phyloP scores from a whole-genome alignment of 148 eudicot genomes.

The Polygonum maritimum region DNA sequence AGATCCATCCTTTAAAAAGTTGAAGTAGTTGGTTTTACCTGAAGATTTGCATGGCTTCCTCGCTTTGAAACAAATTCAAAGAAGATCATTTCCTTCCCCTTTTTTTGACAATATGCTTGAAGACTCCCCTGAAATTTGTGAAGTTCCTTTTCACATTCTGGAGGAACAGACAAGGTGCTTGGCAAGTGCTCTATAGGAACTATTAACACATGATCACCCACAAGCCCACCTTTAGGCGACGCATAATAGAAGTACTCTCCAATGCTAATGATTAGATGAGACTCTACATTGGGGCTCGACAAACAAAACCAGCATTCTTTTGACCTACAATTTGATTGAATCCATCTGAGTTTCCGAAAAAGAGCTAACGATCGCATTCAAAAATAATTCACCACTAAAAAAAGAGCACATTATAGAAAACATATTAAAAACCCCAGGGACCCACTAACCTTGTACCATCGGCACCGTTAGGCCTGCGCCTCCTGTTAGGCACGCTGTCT shows the following conservation, averaged over 20 bases:
- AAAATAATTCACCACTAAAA: neutral
- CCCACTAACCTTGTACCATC: slow-evolving; percentile 44
- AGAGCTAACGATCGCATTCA: neutral
- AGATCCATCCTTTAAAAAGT: neutral
- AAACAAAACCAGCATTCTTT: slow-evolving; percentile 98
- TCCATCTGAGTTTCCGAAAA: neutral
- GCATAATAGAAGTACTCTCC: slow-evolving; percentile 82
- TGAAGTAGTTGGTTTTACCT: slow-evolving; percentile 31
- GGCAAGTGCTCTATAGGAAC: slow-evolving; percentile 76
- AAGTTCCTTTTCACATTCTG: slow-evolving; percentile 66
- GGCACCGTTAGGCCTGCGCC: slow-evolving; percentile 39
- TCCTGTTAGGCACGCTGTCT: slow-evolving; percentile 27
- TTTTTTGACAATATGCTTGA: slow-evolving; percentile 44
- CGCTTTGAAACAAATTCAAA: slow-evolving; percentile 79
- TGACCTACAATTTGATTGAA: slow-evolving; percentile 40
- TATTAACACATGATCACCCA: slow-evolving; percentile 73
- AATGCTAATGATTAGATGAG: slow-evolving; percentile 72
- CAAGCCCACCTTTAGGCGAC: slow-evolving; percentile 83
- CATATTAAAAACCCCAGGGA: neutral
- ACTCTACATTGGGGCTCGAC: slow-evolving; percentile 78
- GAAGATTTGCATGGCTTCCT: slow-evolving; percentile 86
- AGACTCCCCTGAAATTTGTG: slow-evolving; percentile 54
- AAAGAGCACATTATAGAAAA: neutral
- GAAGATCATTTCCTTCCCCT: slow-evolving; percentile 66
- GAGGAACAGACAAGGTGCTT: slow-evolving; percentile 49